Evolutionary conservation across 768 basidiomycete genomes (phyloP), one percentile per base, ranked within the genome.

Genomic region (Tulasnella sp.): DNA sequence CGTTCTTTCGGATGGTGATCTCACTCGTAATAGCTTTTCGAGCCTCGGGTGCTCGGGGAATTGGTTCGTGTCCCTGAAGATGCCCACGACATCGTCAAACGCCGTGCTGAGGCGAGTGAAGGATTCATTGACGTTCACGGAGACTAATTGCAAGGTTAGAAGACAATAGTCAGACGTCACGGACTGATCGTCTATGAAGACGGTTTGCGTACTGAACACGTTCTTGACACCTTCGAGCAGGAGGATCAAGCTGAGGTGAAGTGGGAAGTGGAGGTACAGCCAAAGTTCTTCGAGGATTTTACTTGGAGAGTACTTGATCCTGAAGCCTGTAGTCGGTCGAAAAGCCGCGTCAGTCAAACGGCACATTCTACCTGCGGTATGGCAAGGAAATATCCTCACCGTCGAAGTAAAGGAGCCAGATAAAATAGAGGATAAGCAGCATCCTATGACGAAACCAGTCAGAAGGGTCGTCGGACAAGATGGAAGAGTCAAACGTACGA

Each of bases 381-480:
- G 14, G 31, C 58, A 31, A 28, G 58, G 12, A 37, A n/a, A 37
- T 1, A 12, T n/a, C 4, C 54, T 54, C 48, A 75, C 74, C 74
- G 11, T 75, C 74, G 40, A 75, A 75, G 74, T 75, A 75, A 24
- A 75, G 74, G 14, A 75, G 48, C 74, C 74, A 75, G 48, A 75
- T 44, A 8, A 75, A 44, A 41, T 75, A 75, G 14, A 75, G 16
- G 22, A 75, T 44, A 40, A 75, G 34, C 22, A 75, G 31, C 28
- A 44, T 42, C 5, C 48, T 50, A 22, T 2, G 44, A 44, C 14
- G 74, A 75, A 44, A 20, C 28, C 3, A 75, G 64, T 69, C 64
- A 28, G 64, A 22, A 8, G 24, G 54, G 54, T 24, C 24, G 18
- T 11, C 24, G 5, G 1, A 14, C 6, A 69, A 6, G 18, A 18